Percentiles rank a stretch among this genome's conserved stretches.
Conservation (phyloP, 495 filamentous ascomycete genomes). For the Massariosphaeria phaeospora region DNA sequence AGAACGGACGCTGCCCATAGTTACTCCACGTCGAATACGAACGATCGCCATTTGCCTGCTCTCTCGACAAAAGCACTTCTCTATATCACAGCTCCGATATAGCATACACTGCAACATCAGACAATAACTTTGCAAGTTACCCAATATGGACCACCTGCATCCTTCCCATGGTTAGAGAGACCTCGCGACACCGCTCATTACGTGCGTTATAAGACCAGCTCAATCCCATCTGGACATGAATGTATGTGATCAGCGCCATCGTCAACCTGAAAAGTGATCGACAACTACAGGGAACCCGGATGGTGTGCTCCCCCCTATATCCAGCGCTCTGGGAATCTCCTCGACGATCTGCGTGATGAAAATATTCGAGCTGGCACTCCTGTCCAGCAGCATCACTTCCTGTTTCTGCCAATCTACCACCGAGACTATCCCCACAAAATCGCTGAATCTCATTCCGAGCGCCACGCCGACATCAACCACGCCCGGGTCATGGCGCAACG, state of each 20-base stretch:
- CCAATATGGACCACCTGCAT: not conserved
- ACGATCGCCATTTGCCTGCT: not conserved
- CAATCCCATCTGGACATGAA: not conserved
- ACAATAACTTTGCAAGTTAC: not conserved
- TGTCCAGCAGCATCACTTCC: not conserved
- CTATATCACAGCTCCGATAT: constrained; percentile 1
- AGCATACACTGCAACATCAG: not conserved
- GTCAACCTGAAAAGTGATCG: not conserved
- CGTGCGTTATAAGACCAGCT: not conserved
- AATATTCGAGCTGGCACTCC: not conserved
- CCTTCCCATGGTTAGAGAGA: not conserved
- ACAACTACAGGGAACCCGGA: constrained; percentile 1
- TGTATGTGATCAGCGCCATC: not conserved
- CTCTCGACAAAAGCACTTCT: not conserved
- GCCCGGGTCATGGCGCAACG: not conserved
- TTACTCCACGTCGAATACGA: constrained; percentile 1
- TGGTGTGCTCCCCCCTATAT: not conserved
- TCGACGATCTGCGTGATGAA: constrained; percentile 3
- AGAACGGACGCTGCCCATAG: not conserved
- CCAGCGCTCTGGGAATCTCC: constrained; percentile 2
- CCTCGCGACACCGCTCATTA: not conserved
- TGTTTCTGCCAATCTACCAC: not conserved
- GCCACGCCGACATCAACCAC: constrained; percentile 5
- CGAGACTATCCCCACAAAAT: not conserved
- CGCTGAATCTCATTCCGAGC: constrained; percentile 18